A percentile compares a stretch with the other conserved stretches of the same genome.
Conservation (phyloP, 257 asterid species). For the Thymus quinquecostatus region DNA sequence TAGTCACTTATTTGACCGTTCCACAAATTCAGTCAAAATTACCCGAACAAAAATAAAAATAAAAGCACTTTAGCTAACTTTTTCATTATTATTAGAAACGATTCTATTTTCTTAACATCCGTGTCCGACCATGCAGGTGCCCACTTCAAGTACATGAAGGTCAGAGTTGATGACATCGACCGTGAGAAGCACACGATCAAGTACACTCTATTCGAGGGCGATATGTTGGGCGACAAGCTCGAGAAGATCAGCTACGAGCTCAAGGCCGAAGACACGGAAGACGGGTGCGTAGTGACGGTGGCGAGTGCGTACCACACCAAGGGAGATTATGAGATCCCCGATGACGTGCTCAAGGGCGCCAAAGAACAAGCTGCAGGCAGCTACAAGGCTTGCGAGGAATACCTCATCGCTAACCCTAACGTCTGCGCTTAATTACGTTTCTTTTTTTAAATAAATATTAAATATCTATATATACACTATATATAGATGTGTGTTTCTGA, state of each 20-base stretch:
- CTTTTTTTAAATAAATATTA: too few species aligned
- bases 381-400: constrained; percentile 38
- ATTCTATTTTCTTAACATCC: too few species aligned
- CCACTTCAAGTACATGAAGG: constrained; percentile 26
- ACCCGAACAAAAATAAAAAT: too few species aligned
- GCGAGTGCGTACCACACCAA: constrained; percentile 37
- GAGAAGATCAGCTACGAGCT: constrained; percentile 36
- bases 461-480: too few species aligned
- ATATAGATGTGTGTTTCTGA: too few species aligned
- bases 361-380: constrained; percentile 13
- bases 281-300: constrained; percentile 37
- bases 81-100: too few species aligned
- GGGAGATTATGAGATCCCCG: constrained; percentile 23
- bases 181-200: constrained; percentile 28
- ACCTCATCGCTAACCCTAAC: constrained; percentile 36
- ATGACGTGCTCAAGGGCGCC: constrained; percentile 25
- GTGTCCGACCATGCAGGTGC: constrained; percentile 14
- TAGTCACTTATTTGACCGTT: too few species aligned
- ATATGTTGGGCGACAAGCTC: constrained; percentile 32
- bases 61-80: too few species aligned
- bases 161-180: constrained; percentile 32
- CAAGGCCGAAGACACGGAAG: constrained; percentile 32
- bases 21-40: too few species aligned
- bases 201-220: constrained; percentile 36
- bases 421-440: constrained; percentile 30